Base-by-base conservation (phyloP, 768 basidiomycete species). In the Ramaria rubella region DNA sequence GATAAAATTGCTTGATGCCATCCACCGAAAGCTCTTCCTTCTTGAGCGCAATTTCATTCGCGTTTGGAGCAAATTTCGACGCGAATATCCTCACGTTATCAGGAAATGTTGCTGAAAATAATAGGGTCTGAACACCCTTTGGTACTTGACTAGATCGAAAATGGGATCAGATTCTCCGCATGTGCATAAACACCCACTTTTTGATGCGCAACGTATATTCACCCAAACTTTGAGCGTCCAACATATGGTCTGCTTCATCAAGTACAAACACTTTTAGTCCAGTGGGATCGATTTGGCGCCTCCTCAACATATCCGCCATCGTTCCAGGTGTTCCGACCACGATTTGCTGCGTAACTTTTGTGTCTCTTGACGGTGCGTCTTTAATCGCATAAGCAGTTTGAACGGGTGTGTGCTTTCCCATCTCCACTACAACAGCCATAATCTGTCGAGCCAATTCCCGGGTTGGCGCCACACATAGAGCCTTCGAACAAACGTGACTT, bases 231-330 rank as follows among this genome's bases (percentile, higher is more conserved):
- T 94, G 91, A 65, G 92, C 85, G 67, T 94, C 94, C 63, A 99
- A 76, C 95, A 98, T 98, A 72, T 97, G 96, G 72, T 99, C 96
- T 36, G 96, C 96, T 72, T 99, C 96, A 66, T 99, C 96, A 7
- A 98, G 77, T 3, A 98, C 95, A 56, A 98, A 92, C 3, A 95
- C 90, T 66, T 90, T 91, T 69, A 99, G 80, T 29, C 85, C 76
- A 48, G 77, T 80, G 15, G 86, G 74, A 65, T 98, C 90, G 57
- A 98, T 79, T 43, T 92, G 85, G 61, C 73, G 85, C 65, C 80
- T 77, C 62, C 83, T 75, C 64, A 97, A 82, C 65, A 96, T 79
- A 70, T 95, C 92, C 38, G 82, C 77, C 82, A 96, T 86, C 21
- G 95, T 98, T 15, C 96, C 96, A 0, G 96, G 94, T 1, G 94